Conservation (phyloP, 192 early-diverging fungal species). For the Coemansia sp. region DNA sequence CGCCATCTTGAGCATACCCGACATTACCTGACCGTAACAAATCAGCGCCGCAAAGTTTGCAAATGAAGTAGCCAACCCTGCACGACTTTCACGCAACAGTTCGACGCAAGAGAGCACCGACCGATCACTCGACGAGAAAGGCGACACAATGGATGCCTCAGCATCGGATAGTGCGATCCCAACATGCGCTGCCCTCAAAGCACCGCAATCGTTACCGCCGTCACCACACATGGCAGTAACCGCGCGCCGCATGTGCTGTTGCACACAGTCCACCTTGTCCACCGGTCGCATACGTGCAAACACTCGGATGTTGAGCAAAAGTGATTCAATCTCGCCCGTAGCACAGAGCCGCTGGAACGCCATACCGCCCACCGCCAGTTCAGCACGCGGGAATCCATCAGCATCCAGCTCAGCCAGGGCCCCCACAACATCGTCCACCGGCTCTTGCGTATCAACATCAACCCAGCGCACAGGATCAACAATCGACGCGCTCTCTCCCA, state of each 20-base stretch:
- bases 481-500: constrained; percentile 12
- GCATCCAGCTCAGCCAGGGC: not conserved
- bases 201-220: constrained; percentile 81
- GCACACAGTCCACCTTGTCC: constrained; percentile 72
- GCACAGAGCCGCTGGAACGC: constrained; percentile 60
- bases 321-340: constrained; percentile 42
- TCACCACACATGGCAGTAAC: constrained; percentile 85
- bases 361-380: constrained; percentile 69
- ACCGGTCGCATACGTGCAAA: constrained; percentile 78
- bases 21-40: constrained; percentile 66
- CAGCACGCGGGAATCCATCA: constrained; percentile 13
- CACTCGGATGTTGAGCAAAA: constrained; percentile 66
- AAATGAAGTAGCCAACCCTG: constrained; percentile 66
- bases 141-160: constrained; percentile 78
- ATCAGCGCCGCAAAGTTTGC: constrained; percentile 66
- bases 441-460: constrained; percentile 40
- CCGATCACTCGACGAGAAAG: constrained; percentile 65
- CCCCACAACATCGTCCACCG: not conserved
- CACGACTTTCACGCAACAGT: constrained; percentile 65
- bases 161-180: constrained; percentile 77
- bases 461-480: constrained; percentile 23
- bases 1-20: constrained; percentile 54
- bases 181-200: constrained; percentile 76
- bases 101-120: constrained; percentile 67
- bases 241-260: constrained; percentile 67